These are phyloP conservation scores for Kodamaea fungicola DNA, from an alignment of 1,139 yeast species.

Conservation along the genomic window DNA sequence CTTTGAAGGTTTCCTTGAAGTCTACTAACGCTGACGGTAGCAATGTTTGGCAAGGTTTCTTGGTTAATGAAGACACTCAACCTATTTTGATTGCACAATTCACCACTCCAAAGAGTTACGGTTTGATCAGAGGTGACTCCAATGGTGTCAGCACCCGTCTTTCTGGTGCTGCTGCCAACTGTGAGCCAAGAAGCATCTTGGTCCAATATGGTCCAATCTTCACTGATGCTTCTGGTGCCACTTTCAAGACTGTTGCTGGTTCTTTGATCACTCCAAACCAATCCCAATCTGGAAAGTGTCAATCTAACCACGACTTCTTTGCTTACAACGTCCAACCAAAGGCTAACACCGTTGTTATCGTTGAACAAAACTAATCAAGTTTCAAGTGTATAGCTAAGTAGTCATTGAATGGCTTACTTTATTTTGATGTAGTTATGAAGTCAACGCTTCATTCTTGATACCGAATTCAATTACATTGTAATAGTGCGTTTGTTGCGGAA, in stretches of 20 bases:
- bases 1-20: neutral
- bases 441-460: no score
- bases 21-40: neutral
- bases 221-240: neutral
- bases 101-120: neutral
- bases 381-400: no score
- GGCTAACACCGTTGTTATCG: neutral
- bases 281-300: neutral
- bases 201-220: neutral
- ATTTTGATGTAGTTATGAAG: no score
- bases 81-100: neutral
- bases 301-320: neutral
- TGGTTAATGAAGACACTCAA: neutral
- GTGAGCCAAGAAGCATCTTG: neutral
- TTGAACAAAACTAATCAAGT: no score
- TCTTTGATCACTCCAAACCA: neutral
- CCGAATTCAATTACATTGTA: no score
- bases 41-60: slow-evolving; percentile 1
- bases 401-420: no score
- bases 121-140: neutral
- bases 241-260: neutral
- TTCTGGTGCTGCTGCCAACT: neutral
- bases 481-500: no score
- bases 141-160: neutral
- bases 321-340: neutral